A percentile compares a stretch with the other conserved stretches of the same genome.
phyloP scores from a whole-genome alignment of 768 basidiomycete genomes.

The Mycena venus region DNA sequence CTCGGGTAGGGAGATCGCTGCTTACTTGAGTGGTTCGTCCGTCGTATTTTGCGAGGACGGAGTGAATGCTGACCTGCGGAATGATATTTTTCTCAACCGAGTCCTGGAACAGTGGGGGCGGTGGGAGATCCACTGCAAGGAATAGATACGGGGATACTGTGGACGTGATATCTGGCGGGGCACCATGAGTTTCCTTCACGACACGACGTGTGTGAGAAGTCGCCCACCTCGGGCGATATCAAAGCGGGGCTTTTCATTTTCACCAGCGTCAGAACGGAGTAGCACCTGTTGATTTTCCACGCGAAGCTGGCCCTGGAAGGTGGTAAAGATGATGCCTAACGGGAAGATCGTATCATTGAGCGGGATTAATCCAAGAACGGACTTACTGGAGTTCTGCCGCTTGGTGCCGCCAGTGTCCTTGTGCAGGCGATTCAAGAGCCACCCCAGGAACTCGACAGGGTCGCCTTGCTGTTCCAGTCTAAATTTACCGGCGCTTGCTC shows the following conservation, averaged over 20 bases:
- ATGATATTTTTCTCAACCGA: constrained; percentile 98
- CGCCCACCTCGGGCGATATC: constrained; percentile 96
- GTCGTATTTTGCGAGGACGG: constrained; percentile 94
- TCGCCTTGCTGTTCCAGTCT: constrained; percentile 95
- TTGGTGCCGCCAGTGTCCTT: constrained; percentile 95
- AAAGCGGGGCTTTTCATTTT: constrained; percentile 88
- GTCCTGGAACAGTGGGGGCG: constrained; percentile 98
- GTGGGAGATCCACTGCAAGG: constrained; percentile 94
- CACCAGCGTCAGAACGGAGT: constrained; percentile 81
- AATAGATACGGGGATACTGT: constrained; percentile 93
- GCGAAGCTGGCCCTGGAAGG: constrained; percentile 94
- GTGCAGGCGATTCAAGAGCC: constrained; percentile 95
- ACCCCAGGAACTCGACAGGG: constrained; percentile 95
- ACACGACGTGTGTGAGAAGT: constrained; percentile 39
- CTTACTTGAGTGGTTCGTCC: constrained; percentile 89
- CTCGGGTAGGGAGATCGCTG: constrained; percentile 35
- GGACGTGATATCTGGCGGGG: constrained; percentile 82
- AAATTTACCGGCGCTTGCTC: constrained; percentile 91
- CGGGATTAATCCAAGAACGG: constrained; percentile 7
- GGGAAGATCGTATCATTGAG: constrained; percentile 35
- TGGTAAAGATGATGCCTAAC: constrained; percentile 89
- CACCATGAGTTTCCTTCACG: constrained; percentile 21
- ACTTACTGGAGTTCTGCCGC: constrained; percentile 90
- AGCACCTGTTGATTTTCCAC: constrained; percentile 95
- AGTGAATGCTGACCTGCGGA: constrained; percentile 94